phyloP scores from a whole-genome alignment of 2,329 filamentous ascomycete genomes.

The Davidsoniella neocaledoniae region DNA sequence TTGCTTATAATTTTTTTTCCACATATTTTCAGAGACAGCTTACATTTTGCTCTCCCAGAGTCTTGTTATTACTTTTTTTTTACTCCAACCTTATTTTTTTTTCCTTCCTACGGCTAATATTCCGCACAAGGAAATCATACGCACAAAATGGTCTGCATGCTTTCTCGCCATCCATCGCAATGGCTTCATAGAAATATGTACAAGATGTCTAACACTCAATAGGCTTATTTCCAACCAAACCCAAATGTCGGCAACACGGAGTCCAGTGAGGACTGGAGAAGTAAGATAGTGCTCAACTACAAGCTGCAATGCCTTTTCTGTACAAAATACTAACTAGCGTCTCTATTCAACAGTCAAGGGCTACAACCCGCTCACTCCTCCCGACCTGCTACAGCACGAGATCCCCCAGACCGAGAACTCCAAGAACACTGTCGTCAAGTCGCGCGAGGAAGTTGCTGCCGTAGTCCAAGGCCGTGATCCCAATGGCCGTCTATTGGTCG shows the following conservation, averaged over 20 bases:
- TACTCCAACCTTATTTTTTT: constrained; percentile 5
- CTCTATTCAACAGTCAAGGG: constrained; percentile 51
- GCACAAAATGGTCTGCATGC: constrained; percentile 6
- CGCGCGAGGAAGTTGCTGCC: constrained; percentile 49
- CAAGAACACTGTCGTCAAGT: constrained; percentile 52
- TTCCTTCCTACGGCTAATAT: constrained; percentile 2
- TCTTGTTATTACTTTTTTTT: constrained; percentile 6
- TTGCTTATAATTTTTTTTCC: no score
- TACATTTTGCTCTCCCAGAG: not conserved
- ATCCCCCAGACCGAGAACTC: constrained; percentile 53
- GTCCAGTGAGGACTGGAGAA: constrained; percentile 66
- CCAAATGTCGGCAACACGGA: constrained; percentile 54
- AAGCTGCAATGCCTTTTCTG: not conserved
- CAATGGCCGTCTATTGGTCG: constrained; percentile 47
- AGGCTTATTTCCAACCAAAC: constrained; percentile 13
- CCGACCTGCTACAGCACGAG: constrained; percentile 71
- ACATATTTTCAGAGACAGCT: no score
- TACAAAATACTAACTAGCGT: not conserved
- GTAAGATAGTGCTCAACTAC: constrained; percentile 31
- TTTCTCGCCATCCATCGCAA: not conserved
- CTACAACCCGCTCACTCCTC: constrained; percentile 85
- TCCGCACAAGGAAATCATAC: constrained; percentile 3
- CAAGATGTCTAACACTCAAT: not conserved
- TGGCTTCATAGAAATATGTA: not conserved
- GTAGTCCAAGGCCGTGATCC: constrained; percentile 60